Evolutionary conservation across 1,139 yeast genomes (phyloP).

Genomic region (Pichia sp.): DNA sequence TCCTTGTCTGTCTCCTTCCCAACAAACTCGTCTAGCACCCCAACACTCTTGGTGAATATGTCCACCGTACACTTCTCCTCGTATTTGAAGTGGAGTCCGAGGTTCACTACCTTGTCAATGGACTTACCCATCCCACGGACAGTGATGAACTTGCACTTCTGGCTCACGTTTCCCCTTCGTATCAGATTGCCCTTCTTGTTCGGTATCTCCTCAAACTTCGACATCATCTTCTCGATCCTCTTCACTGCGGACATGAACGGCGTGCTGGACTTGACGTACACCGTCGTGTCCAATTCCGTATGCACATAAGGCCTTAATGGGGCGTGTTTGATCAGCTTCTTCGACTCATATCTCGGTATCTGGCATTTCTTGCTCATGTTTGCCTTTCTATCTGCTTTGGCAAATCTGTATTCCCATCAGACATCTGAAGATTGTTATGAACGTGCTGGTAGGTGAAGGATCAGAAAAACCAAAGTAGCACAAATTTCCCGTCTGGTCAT

Average conservation of each 20-base stretch:
- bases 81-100: constrained; percentile 50
- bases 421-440: no score
- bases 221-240: constrained; percentile 46
- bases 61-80: constrained; percentile 47
- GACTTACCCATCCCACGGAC: constrained; percentile 70
- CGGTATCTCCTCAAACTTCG: constrained; percentile 29
- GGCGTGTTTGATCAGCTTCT: constrained; percentile 45
- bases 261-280: constrained; percentile 53
- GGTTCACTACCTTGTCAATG: constrained; percentile 48
- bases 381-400: neutral
- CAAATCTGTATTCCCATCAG: neutral
- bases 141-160: constrained; percentile 38
- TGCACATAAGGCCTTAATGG: constrained; percentile 36
- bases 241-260: constrained; percentile 63
- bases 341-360: constrained; percentile 3
- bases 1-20: constrained; percentile 11
- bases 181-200: constrained; percentile 29
- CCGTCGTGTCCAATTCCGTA: constrained; percentile 44
- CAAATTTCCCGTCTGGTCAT: neutral
- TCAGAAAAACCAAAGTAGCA: no score
- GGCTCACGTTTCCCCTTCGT: constrained; percentile 34
- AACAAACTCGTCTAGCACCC: constrained; percentile 59
- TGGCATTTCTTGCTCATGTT: constrained; percentile 2
- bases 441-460: no score
- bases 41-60: constrained; percentile 51